Conservation (phyloP, 108 stramenopile species). For the Hondaea fermentalgiana region DNA sequence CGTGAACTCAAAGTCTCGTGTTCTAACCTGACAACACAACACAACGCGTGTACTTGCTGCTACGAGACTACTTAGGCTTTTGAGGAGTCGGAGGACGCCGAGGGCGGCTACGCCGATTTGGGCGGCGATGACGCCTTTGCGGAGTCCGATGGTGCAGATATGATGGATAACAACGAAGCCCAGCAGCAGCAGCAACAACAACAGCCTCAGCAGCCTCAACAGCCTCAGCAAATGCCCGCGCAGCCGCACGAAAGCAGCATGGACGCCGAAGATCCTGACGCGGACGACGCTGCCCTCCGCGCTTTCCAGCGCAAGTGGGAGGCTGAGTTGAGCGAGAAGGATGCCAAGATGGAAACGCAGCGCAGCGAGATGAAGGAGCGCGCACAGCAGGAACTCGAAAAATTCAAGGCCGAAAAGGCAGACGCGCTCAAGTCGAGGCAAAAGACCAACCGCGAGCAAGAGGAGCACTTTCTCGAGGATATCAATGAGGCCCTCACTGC, state of each 20-base stretch:
- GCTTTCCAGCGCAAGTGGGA: neutral
- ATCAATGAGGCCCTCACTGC: constrained; percentile 7
- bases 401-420: neutral
- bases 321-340: constrained; percentile 2
- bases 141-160: neutral
- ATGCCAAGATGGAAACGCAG: neutral
- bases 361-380: neutral
- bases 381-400: neutral
- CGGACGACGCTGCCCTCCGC: neutral
- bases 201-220: neutral
- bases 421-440: neutral
- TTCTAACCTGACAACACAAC: neutral
- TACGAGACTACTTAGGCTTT: neutral
- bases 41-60: neutral
- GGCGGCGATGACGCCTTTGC: neutral
- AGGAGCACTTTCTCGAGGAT: neutral
- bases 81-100: neutral
- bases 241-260: neutral
- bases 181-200: neutral
- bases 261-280: neutral
- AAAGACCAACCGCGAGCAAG: neutral
- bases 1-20: neutral
- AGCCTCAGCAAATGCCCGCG: neutral
- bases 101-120: neutral
- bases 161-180: neutral